phyloP scores from a whole-genome alignment of 345 rosid genomes.

The Euclidium syriacum region DNA sequence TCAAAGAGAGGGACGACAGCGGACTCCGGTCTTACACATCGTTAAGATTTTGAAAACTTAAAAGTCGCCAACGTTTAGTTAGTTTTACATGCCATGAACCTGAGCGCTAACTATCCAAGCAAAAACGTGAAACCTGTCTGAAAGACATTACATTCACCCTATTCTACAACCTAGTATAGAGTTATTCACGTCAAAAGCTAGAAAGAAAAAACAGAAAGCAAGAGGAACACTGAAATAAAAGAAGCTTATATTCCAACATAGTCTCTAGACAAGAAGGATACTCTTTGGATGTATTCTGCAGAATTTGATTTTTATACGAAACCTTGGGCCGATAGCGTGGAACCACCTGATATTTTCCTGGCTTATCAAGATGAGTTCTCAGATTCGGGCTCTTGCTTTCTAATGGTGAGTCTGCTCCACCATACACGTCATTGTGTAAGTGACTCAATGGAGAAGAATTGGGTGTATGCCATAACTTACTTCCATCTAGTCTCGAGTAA shows the following conservation, averaged over 20 bases:
- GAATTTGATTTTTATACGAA: conserved; percentile 51
- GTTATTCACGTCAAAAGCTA: neutral
- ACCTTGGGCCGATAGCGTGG: conserved; percentile 86
- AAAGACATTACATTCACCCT: neutral
- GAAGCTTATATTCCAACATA: conserved; percentile 1
- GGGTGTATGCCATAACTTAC: conserved; percentile 40
- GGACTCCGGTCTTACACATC: conserved; percentile 60
- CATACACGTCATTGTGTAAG: conserved; percentile 41
- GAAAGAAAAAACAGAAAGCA: conserved; percentile 7
- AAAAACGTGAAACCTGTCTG: conserved; percentile 5
- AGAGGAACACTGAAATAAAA: conserved; percentile 13
- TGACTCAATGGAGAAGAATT: conserved; percentile 40
- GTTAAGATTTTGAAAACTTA: conserved; percentile 50
- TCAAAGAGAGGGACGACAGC: conserved; percentile 82
- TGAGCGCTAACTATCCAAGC: conserved; percentile 17
- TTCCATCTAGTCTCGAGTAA: conserved; percentile 44
- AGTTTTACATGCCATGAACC: conserved; percentile 16
- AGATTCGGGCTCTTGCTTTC: conserved; percentile 49
- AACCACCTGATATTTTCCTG: conserved; percentile 63
- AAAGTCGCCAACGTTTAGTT: neutral
- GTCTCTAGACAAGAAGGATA: conserved; percentile 57
- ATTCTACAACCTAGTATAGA: conserved; percentile 1
- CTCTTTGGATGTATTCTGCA: conserved; percentile 69
- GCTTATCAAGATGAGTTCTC: conserved; percentile 58
- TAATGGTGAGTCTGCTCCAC: conserved; percentile 45